phyloP scores from a whole-genome alignment of 2,329 filamentous ascomycete genomes.

The Fusarium solani-melongenae region DNA sequence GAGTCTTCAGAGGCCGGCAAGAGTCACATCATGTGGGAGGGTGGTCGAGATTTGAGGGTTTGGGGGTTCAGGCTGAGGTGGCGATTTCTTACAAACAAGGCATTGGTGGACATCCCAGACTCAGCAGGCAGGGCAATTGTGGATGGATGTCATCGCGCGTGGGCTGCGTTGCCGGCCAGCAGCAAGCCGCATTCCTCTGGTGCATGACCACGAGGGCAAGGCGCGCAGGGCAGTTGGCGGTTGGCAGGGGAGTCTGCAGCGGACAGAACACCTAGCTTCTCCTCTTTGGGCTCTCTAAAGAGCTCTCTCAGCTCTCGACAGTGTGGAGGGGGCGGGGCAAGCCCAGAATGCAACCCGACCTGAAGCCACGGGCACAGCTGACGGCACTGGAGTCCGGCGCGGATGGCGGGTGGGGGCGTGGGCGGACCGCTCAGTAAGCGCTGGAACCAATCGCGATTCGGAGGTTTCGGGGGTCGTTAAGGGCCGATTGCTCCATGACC shows the following conservation, averaged over 20 bases:
- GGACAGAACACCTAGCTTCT: conserved; percentile 18
- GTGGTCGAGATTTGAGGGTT: conserved; percentile 23
- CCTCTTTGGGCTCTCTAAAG: background rate
- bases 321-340: conserved; percentile 26
- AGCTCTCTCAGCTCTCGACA: conserved; percentile 8
- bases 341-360: background rate
- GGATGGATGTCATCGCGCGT: conserved; percentile 11
- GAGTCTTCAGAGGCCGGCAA: conserved; percentile 9
- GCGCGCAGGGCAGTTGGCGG: conserved; percentile 27
- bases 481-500: background rate
- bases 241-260: conserved; percentile 9
- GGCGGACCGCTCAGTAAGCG: background rate
- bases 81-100: conserved; percentile 19
- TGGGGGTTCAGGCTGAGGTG: conserved; percentile 21
- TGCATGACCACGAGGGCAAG: conserved; percentile 34
- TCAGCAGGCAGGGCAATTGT: conserved; percentile 1
- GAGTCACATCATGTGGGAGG: conserved; percentile 32
- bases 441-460: conserved; percentile 2
- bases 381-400: conserved; percentile 2
- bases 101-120: background rate
- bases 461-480: background rate
- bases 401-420: background rate
- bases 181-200: conserved; percentile 2
- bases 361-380: background rate
- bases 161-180: background rate